These are phyloP conservation scores for Pichia cephalocereana DNA, from an alignment of 805 yeast species.

Conservation along the genomic window DNA sequence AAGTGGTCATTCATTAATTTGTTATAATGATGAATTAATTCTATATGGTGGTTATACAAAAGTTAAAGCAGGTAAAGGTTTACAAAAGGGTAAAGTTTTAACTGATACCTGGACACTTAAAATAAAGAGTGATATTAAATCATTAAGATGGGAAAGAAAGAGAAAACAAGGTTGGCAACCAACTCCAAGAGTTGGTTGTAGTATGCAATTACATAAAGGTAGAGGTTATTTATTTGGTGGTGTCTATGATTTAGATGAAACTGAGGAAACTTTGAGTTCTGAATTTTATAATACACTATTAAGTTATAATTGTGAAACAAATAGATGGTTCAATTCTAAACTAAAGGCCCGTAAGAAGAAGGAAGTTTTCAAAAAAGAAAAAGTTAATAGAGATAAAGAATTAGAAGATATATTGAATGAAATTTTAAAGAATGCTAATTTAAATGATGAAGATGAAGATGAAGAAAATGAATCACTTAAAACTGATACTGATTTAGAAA, in stretches of 20 bases:
- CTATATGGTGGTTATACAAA: conserved; percentile 92
- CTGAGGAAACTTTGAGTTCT: conserved; percentile 84
- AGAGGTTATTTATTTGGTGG: conserved; percentile 94
- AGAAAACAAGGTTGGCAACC: conserved; percentile 87
- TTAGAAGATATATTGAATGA: conserved; percentile 73
- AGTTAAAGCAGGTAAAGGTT: conserved; percentile 80
- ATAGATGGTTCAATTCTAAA: conserved; percentile 76
- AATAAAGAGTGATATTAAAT: conserved; percentile 76
- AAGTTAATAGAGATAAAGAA: conserved; percentile 61
- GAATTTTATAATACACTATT: conserved; percentile 72
- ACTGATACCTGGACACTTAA: conserved; percentile 80
- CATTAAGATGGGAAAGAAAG: conserved; percentile 80
- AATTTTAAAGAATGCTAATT: conserved; percentile 63
- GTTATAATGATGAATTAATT: conserved; percentile 62
- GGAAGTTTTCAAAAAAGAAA: conserved; percentile 32
- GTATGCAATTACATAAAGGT: conserved; percentile 81
- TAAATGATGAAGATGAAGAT: conserved; percentile 36
- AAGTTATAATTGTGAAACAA: conserved; percentile 76
- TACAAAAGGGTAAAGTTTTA: conserved; percentile 84
- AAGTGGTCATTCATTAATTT: conserved; percentile 84
- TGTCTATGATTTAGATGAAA: conserved; percentile 89
- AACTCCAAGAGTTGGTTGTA: conserved; percentile 89
- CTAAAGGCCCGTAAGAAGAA: conserved; percentile 55
- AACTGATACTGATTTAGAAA: conserved; percentile 29
- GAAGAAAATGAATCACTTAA: conserved; percentile 23